Percentiles rank a stretch among this genome's conserved stretches.
Conservation (phyloP, 345 rosid genomes). For the Arabidopsis arenosa region DNA sequence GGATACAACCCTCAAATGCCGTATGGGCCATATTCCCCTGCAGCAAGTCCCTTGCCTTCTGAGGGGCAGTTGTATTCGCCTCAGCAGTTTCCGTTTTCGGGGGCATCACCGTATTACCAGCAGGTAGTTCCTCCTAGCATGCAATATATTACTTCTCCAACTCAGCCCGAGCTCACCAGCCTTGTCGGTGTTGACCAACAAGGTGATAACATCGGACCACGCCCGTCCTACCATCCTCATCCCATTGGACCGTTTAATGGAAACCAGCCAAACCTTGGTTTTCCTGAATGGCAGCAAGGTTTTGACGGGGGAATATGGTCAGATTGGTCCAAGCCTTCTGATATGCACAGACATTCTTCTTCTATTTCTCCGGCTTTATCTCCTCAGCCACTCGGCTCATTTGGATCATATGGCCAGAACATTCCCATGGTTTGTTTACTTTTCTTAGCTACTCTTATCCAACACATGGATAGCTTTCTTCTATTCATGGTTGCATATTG, state of each 20-base stretch:
- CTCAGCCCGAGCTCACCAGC: conserved; percentile 65
- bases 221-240: conserved; percentile 71
- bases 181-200: conserved; percentile 69
- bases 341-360: conserved; percentile 68
- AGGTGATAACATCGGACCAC: conserved; percentile 74
- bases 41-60: conserved; percentile 75
- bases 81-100: conserved; percentile 77
- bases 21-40: conserved; percentile 89
- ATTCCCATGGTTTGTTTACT: conserved; percentile 63
- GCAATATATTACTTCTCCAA: conserved; percentile 73
- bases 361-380: conserved; percentile 71
- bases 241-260: conserved; percentile 76
- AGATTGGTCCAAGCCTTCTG: conserved; percentile 76
- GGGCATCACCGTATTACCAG: conserved; percentile 64
- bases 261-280: conserved; percentile 63
- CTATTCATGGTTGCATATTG: conserved; percentile 9
- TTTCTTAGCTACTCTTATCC: conserved; percentile 12
- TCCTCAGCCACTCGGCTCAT: conserved; percentile 70
- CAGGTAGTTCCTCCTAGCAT: conserved; percentile 75
- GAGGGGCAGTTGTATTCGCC: conserved; percentile 73
- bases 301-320: conserved; percentile 87
- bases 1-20: conserved; percentile 88
- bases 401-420: conserved; percentile 71
- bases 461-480: not conserved
- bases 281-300: conserved; percentile 74